These are phyloP conservation scores for Primulina tabacum DNA, from an alignment of 257 asterid species.

Conservation along the genomic window DNA sequence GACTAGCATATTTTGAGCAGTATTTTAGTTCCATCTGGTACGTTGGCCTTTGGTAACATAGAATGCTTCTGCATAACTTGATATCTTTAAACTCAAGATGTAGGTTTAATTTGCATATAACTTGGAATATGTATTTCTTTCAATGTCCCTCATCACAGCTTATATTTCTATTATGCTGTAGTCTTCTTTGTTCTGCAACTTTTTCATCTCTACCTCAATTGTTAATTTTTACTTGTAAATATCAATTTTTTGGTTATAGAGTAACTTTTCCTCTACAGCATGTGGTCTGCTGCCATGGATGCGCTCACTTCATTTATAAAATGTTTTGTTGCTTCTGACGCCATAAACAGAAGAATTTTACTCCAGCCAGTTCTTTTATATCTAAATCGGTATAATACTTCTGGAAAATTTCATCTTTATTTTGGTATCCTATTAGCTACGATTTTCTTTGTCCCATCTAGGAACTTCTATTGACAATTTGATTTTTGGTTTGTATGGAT, in stretches of 20 bases:
- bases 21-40: too few relatives aligned
- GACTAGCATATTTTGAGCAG: too few relatives aligned
- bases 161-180: not conserved
- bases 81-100: conserved; percentile 1
- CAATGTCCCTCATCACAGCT: conserved; percentile 2
- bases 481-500: conserved; percentile 27
- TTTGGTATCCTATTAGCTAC: conserved; percentile 19
- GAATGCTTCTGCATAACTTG: not conserved
- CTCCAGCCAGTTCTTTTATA: conserved; percentile 92
- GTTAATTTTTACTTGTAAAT: conserved; percentile 13
- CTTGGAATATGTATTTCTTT: conserved; percentile 11
- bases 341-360: conserved; percentile 64
- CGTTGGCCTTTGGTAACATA: not conserved
- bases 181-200: conserved; percentile 1
- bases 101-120: conserved; percentile 4
- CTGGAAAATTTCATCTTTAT: conserved; percentile 2
- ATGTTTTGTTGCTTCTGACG: conserved; percentile 76
- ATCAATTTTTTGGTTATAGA: conserved; percentile 19
- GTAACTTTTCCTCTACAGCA: conserved; percentile 49
- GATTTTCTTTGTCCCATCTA: conserved; percentile 18
- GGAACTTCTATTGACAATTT: conserved; percentile 27
- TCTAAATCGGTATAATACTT: conserved; percentile 62
- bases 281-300: conserved; percentile 93
- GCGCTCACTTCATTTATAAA: conserved; percentile 79
- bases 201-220: not conserved